These are phyloP conservation scores for Yamadazyma jaroonii DNA, from an alignment of 1,139 yeast genomes.

Conservation along the genomic window DNA sequence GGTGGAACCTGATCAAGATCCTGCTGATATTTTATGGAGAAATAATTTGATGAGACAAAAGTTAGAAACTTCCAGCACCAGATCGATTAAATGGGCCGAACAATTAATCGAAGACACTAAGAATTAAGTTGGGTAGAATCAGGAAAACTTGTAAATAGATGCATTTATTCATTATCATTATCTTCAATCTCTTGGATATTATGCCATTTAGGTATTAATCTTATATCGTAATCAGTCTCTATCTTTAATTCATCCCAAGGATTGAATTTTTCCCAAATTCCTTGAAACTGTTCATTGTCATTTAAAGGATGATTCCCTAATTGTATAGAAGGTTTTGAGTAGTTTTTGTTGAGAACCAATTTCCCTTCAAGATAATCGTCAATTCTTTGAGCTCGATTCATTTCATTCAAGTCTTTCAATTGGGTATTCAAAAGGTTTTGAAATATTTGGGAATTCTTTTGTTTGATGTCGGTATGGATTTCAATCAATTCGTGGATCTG, in stretches of 20 bases:
- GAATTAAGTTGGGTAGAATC: no score
- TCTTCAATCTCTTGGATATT: neutral
- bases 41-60: constrained; percentile 27
- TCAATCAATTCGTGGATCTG: constrained; percentile 15
- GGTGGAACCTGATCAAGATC: constrained; percentile 81
- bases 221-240: constrained; percentile 44
- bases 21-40: constrained; percentile 64
- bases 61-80: constrained; percentile 14
- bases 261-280: constrained; percentile 47
- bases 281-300: constrained; percentile 41
- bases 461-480: constrained; percentile 24
- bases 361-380: constrained; percentile 36
- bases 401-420: constrained; percentile 30
- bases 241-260: constrained; percentile 52
- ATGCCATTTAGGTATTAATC: constrained; percentile 41
- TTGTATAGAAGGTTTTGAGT: constrained; percentile 36
- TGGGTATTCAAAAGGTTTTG: constrained; percentile 20
- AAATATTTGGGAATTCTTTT: constrained; percentile 21
- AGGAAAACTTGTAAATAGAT: no score
- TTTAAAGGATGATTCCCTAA: constrained; percentile 37
- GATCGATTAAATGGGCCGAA: constrained; percentile 36
- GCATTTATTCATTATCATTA: neutral
- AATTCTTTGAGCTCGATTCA: constrained; percentile 37
- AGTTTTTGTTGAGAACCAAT: constrained; percentile 19
- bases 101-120: constrained; percentile 19